Evolutionary conservation across 768 basidiomycete species (phyloP).

Genomic region (Amanita thiersii): DNA sequence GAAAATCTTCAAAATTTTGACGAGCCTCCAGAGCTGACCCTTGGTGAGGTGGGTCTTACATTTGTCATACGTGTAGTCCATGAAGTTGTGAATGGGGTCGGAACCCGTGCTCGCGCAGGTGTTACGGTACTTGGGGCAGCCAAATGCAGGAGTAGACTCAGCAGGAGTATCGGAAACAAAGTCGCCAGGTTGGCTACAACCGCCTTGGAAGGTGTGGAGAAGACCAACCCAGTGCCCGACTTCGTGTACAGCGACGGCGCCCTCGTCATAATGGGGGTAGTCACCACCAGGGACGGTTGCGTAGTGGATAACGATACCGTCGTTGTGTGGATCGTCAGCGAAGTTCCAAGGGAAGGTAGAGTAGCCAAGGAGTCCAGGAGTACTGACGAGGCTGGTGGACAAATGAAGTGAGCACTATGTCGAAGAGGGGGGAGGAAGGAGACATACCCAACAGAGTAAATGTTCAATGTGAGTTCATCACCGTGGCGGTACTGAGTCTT

Average conservation of each 20-base stretch:
- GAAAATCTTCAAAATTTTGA: background rate
- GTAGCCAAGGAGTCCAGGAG: background rate
- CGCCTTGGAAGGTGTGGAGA: conserved; percentile 53
- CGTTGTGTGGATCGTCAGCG: background rate
- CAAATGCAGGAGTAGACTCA: conserved; percentile 33
- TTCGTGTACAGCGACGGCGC: conserved; percentile 43
- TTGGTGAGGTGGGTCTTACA: conserved; percentile 38
- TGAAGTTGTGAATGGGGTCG: conserved; percentile 37
- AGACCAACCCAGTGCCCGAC: conserved; percentile 56
- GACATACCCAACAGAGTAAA: background rate
- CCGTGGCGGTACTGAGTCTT: background rate
- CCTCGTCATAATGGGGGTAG: background rate
- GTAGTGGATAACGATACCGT: background rate
- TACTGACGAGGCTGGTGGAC: background rate
- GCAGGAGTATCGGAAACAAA: conserved; percentile 37
- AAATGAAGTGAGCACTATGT: conserved; percentile 4
- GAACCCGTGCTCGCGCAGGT: conserved; percentile 31
- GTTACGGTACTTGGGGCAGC: conserved; percentile 30
- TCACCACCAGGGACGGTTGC: background rate
- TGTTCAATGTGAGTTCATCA: background rate
- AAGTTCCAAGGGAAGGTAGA: background rate
- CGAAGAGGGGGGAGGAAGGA: conserved; percentile 9
- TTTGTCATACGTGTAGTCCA: conserved; percentile 40
- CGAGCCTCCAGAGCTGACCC: conserved; percentile 29
- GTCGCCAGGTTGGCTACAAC: conserved; percentile 33